Evolutionary conservation across 371 early-diverging fungal genomes (phyloP).

Genomic region (Blakeslea trispora): DNA sequence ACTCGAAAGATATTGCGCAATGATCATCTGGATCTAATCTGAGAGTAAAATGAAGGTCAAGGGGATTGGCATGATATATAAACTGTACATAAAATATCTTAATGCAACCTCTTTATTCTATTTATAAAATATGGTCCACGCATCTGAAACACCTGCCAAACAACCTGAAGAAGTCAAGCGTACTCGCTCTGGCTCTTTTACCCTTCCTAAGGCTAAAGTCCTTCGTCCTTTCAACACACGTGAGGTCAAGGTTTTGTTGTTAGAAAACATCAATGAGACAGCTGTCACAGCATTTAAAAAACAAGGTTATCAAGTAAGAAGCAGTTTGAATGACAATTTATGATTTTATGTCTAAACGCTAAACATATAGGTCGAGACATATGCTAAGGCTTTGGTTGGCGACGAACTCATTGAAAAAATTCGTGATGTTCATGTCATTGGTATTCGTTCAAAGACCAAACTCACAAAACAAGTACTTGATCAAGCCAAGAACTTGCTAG

Average conservation of each 20-base stretch:
- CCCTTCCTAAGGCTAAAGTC: conserved; percentile 28
- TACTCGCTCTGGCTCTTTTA: conserved; percentile 25
- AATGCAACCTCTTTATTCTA: too few species aligned
- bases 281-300: conserved; percentile 76
- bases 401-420: conserved; percentile 91
- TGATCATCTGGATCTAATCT: conserved; percentile 17
- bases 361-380: conserved; percentile 85
- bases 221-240: conserved; percentile 67
- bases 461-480: conserved; percentile 84
- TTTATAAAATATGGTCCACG: conserved; percentile 8
- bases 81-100: too few species aligned
- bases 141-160: not conserved
- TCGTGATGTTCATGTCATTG: conserved; percentile 89
- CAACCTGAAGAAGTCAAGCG: conserved; percentile 8
- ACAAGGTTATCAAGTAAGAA: conserved; percentile 85
- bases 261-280: conserved; percentile 85
- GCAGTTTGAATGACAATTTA: not conserved
- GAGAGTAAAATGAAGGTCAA: conserved; percentile 9
- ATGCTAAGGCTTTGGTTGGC: conserved; percentile 84
- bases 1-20: conserved; percentile 11
- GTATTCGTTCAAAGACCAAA: conserved; percentile 94
- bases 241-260: conserved; percentile 76
- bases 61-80: not conserved
- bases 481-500: conserved; percentile 86
- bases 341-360: too few species aligned